These are phyloP conservation scores for Phyllosticta citriasiana DNA, from an alignment of 2,329 filamentous ascomycete genomes.

Conservation along the genomic window DNA sequence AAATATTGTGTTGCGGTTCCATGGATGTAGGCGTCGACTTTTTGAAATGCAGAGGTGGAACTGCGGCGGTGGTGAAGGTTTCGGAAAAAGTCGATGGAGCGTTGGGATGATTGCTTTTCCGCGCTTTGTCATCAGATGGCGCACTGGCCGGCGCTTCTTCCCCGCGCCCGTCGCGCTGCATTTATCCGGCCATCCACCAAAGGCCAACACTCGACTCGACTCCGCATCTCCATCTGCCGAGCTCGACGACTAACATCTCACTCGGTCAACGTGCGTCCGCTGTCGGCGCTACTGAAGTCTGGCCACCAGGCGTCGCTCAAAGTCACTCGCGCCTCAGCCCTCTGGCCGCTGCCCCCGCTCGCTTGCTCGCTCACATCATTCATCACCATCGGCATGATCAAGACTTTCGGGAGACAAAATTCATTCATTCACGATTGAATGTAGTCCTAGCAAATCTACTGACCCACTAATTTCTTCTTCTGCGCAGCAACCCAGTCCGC, in stretches of 20 bases:
- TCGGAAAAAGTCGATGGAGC: background rate
- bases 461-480: slow-evolving; percentile 14
- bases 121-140: background rate
- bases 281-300: background rate
- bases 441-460: background rate
- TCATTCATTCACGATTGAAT: too few relatives aligned
- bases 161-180: background rate
- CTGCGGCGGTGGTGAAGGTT: background rate
- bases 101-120: background rate
- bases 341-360: too few relatives aligned
- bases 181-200: background rate
- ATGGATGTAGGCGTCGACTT: background rate
- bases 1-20: background rate
- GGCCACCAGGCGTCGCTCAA: too few relatives aligned
- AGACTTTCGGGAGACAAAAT: too few relatives aligned
- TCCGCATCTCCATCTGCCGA: background rate
- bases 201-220: background rate
- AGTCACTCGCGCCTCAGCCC: too few relatives aligned
- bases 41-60: background rate
- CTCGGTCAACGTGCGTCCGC: background rate
- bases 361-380: too few relatives aligned
- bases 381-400: too few relatives aligned
- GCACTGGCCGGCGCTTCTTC: background rate
- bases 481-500: slow-evolving; percentile 27
- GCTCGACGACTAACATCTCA: background rate